These are phyloP conservation scores for Phytopythium delawarense DNA, from an alignment of 352 stramenopile species.

Conservation along the genomic window DNA sequence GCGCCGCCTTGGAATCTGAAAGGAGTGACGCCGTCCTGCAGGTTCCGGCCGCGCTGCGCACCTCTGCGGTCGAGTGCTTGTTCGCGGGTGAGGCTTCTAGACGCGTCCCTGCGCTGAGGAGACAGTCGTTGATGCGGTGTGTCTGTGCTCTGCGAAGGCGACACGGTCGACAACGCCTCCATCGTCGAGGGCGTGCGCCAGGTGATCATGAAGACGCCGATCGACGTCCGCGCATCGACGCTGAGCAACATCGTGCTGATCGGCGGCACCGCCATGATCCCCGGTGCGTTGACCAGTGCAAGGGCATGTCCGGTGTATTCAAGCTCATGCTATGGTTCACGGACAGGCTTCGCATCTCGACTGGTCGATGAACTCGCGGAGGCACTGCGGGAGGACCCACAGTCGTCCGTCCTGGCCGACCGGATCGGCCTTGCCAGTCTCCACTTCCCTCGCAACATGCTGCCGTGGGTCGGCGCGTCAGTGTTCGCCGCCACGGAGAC, in stretches of 20 bases:
- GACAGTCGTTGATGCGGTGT: neutral
- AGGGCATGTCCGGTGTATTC: neutral
- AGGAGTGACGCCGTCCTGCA: constrained; percentile 5
- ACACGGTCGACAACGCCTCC: constrained; percentile 32
- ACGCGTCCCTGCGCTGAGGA: neutral
- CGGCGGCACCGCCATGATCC: constrained; percentile 74
- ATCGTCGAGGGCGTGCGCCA: constrained; percentile 56
- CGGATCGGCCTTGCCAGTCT: constrained; percentile 33
- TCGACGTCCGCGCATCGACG: constrained; percentile 64
- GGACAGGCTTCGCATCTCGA: constrained; percentile 45
- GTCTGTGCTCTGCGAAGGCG: constrained; percentile 12
- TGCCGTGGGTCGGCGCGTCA: constrained; percentile 73
- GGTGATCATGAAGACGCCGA: constrained; percentile 44
- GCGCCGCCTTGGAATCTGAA: neutral
- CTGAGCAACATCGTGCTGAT: constrained; percentile 75
- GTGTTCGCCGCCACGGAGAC: constrained; percentile 67
- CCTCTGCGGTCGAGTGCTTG: constrained; percentile 38
- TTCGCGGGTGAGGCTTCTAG: constrained; percentile 27
- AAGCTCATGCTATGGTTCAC: neutral
- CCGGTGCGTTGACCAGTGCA: constrained; percentile 25
- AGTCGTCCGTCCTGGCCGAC: constrained; percentile 30
- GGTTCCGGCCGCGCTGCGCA: constrained; percentile 37
- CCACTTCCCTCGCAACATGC: constrained; percentile 68
- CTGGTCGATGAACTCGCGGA: constrained; percentile 43
- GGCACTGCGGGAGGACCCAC: constrained; percentile 30